Base-by-base conservation (phyloP, 179 eudicot genomes). In the Pouteria campechiana region DNA sequence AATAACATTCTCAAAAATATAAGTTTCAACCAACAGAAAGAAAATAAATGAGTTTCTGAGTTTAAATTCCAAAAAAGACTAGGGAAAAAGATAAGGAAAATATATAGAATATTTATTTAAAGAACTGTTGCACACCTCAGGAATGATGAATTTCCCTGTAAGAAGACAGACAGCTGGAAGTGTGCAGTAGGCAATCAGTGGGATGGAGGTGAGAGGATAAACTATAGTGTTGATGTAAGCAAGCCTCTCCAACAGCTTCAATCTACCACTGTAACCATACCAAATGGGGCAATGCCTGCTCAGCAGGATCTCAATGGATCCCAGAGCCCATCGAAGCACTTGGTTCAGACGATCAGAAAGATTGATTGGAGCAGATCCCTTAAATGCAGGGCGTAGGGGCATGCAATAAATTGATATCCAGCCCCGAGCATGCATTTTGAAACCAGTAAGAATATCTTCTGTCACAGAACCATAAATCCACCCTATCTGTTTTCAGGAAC, bases 381-480 rank as follows among this genome's bases (percentile, higher is more conserved):
- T 85, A 30, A 85, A 85, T 20, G 95, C 95, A 0, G 95, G 93
- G 23, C 95, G 61, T 1, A 74, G 74, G 19, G 95, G 95, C 88
- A 85, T 81, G 57, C 95, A 85, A 58, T 85, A 85, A 47, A 85
- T 60, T 4, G 95, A 85, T 17, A 70, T 70, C 95, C 95, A 85
- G 41, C 95, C 95, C 20, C 88, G 73, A 5, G 88, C 74, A 44
- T 85, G 95, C 95, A 85, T 85, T 61, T 85, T 85, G 23, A 85
- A 85, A 31, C 95, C 95, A 14, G 93, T 81, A 59, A 85, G 60
- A 66, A 85, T 85, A 73, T 85, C 95, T 75, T 85, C 95, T 9
- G 95, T 84, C 37, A 84, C 95, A 0, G 95, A 84, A 25, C 95
- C 95, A 46, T 85, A 85, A 37, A 85, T 85, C 95, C 95, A 85